Conservation (phyloP, 2,329 filamentous ascomycete genomes). For the Lecanicillium sp. region DNA sequence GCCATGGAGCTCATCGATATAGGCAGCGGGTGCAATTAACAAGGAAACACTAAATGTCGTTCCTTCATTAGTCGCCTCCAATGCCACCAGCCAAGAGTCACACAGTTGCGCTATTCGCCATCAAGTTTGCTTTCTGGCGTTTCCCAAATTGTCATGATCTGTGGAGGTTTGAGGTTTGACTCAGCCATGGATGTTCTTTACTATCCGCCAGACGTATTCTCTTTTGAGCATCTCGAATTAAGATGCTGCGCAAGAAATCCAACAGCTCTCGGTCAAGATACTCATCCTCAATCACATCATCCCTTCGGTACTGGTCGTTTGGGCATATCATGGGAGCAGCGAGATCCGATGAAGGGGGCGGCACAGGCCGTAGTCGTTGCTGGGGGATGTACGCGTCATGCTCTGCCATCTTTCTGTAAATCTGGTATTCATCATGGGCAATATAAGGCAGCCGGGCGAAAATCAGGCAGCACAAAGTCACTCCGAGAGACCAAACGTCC, state of each 20-base stretch:
- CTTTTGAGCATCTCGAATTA: not conserved
- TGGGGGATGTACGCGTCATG: not conserved
- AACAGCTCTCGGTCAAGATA: not conserved
- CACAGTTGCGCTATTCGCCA: not conserved
- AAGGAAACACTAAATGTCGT: slow-evolving; percentile 12
- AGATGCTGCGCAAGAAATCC: not conserved
- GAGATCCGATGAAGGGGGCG: not conserved
- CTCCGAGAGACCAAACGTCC: not conserved
- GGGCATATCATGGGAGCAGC: not conserved
- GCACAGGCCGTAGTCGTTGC: not conserved
- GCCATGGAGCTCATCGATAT: slow-evolving; percentile 18
- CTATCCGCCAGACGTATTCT: not conserved
- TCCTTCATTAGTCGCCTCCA: slow-evolving; percentile 8
- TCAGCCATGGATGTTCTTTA: not conserved
- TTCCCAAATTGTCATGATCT: not conserved
- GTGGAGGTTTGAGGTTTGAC: not conserved
- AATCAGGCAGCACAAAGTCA: not conserved
- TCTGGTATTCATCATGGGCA: not conserved
- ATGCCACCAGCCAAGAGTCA: not conserved
- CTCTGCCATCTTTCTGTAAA: not conserved
- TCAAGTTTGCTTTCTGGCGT: not conserved
- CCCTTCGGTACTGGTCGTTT: not conserved
- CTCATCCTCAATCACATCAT: not conserved
- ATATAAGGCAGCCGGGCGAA: not conserved
- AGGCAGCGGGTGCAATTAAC: slow-evolving; percentile 15